These are phyloP conservation scores for Ceratocystis colombiana DNA, from an alignment of 2,329 filamentous ascomycete species.

Conservation along the genomic window DNA sequence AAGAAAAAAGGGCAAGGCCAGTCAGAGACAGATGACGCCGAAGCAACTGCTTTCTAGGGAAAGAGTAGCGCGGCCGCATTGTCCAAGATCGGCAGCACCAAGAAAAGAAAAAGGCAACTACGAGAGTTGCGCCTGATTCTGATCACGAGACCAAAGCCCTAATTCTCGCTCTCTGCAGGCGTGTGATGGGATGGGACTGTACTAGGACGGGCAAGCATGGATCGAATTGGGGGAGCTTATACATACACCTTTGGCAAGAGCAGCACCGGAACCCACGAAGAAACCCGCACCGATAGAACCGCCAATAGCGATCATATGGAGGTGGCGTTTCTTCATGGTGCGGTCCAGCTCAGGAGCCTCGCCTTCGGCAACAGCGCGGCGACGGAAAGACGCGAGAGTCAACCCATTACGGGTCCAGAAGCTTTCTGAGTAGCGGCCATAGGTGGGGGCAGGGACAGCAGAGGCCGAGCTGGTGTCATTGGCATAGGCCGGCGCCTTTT, in stretches of 20 bases:
- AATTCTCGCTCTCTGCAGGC: neutral
- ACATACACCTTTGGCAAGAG: slow-evolving; percentile 43
- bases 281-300: slow-evolving; percentile 54
- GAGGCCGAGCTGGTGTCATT: slow-evolving; percentile 23
- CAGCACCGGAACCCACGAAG: slow-evolving; percentile 50
- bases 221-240: neutral
- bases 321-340: slow-evolving; percentile 46
- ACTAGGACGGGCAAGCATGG: neutral
- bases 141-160: neutral
- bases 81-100: neutral
- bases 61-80: neutral
- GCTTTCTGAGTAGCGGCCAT: slow-evolving; percentile 29
- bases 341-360: slow-evolving; percentile 35
- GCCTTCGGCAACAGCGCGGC: slow-evolving; percentile 32
- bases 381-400: slow-evolving; percentile 35
- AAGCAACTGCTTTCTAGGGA: neutral
- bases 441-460: slow-evolving; percentile 9
- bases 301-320: slow-evolving; percentile 54
- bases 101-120: neutral
- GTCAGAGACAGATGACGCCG: neutral
- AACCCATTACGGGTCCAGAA: slow-evolving; percentile 35
- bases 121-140: neutral
- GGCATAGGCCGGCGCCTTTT: slow-evolving; percentile 22
- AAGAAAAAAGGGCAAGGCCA: neutral
- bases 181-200: neutral